phyloP scores from a whole-genome alignment of 2,329 filamentous ascomycete genomes.

The Aspergillus thermomutatus region DNA sequence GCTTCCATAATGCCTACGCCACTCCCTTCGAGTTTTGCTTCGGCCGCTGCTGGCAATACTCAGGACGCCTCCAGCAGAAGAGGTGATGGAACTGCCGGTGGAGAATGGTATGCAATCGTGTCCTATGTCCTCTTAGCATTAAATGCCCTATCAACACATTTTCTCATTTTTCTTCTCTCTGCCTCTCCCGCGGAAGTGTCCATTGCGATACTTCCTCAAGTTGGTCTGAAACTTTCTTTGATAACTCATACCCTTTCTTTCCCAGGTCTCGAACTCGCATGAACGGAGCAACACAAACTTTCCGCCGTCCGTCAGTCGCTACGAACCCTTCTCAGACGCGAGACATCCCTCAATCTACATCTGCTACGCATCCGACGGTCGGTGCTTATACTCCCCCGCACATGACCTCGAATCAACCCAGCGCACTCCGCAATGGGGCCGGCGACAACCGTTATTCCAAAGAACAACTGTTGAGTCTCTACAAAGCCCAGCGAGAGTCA shows the following conservation, averaged over 20 bases:
- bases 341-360: constrained; percentile 40
- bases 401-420: constrained; percentile 49
- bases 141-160: too few relatives aligned
- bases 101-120: constrained; percentile 64
- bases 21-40: constrained; percentile 79
- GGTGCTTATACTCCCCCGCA: constrained; percentile 61
- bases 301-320: constrained; percentile 61
- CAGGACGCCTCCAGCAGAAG: constrained; percentile 59
- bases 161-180: constrained; percentile 2
- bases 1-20: constrained; percentile 62
- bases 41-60: constrained; percentile 74
- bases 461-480: constrained; percentile 75
- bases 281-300: constrained; percentile 66
- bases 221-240: neutral
- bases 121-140: neutral
- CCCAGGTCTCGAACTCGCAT: constrained; percentile 58
- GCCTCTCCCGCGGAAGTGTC: neutral
- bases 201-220: too few relatives aligned
- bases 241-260: constrained; percentile 3
- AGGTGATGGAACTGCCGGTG: constrained; percentile 57
- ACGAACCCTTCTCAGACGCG: constrained; percentile 49
- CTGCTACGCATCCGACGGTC: constrained; percentile 39
- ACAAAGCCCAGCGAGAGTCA: constrained; percentile 55
- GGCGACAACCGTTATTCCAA: constrained; percentile 67
- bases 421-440: constrained; percentile 50